Evolutionary conservation across 2,329 filamentous ascomycete genomes (phyloP).

Genomic region (Elsinoe australis): DNA sequence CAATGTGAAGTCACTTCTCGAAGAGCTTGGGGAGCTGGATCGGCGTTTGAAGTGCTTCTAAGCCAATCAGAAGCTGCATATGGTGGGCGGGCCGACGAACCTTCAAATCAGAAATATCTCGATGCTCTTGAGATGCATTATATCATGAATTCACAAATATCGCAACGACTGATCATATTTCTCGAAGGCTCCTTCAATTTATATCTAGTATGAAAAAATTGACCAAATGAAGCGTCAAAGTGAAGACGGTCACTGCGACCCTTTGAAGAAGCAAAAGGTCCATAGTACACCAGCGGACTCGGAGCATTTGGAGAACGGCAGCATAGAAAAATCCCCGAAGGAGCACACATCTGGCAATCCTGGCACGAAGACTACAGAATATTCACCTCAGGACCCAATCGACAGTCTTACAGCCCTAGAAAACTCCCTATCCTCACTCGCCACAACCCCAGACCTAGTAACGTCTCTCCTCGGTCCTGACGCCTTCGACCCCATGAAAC

Average conservation of each 20-base stretch:
- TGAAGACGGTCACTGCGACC: not conserved
- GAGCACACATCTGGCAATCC: not conserved
- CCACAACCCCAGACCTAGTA: not conserved
- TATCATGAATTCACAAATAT: no score
- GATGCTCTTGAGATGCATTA: no score
- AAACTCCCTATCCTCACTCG: not conserved
- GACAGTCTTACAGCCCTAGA: not conserved
- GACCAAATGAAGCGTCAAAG: slow-evolving; percentile 1
- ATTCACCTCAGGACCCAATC: not conserved
- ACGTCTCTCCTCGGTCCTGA: not conserved
- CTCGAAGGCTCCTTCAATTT: no score
- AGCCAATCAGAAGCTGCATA: no score
- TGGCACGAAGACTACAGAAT: not conserved
- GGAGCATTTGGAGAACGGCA: not conserved
- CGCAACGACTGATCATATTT: no score
- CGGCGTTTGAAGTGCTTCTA: no score
- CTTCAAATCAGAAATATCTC: no score
- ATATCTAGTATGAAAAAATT: no score
- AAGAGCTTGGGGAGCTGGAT: no score
- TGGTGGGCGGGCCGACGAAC: no score
- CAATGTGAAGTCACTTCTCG: no score
- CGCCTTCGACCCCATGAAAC: not conserved
- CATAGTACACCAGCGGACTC: not conserved
- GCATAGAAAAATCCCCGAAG: not conserved
- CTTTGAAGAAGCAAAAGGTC: not conserved